Evolutionary conservation across 208 protist genomes (phyloP).

Genomic region (Wallacemonas sp.): DNA sequence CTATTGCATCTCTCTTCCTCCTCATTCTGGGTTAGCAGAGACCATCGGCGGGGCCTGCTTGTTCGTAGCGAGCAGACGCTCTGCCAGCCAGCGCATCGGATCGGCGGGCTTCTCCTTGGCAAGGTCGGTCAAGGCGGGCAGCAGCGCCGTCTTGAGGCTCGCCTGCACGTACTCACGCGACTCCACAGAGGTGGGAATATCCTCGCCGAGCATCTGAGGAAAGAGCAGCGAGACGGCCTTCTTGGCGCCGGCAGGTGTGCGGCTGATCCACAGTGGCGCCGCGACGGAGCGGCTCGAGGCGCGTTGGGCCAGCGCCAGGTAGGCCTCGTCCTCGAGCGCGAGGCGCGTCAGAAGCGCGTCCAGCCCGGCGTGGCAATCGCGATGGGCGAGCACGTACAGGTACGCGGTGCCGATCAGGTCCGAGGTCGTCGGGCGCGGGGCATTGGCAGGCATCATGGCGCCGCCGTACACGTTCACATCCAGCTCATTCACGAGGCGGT

Average conservation of each 20-base stretch:
- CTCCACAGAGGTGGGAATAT: slow-evolving; percentile 55
- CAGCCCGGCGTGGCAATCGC: slow-evolving; percentile 65
- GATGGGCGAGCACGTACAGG: slow-evolving; percentile 74
- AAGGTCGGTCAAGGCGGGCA: slow-evolving; percentile 84
- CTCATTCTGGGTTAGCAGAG: slow-evolving; percentile 4
- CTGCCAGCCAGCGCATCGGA: slow-evolving; percentile 87
- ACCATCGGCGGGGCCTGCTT: slow-evolving; percentile 74
- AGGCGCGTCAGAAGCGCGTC: slow-evolving; percentile 45
- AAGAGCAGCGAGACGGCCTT: slow-evolving; percentile 72
- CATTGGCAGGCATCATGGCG: slow-evolving; percentile 9
- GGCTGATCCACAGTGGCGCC: slow-evolving; percentile 31
- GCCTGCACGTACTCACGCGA: slow-evolving; percentile 85
- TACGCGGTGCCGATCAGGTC: slow-evolving; percentile 70
- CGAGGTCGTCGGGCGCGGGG: slow-evolving; percentile 26
- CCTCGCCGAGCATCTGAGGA: slow-evolving; percentile 75
- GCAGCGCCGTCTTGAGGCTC: slow-evolving; percentile 77
- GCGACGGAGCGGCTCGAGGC: background rate
- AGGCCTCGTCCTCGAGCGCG: slow-evolving; percentile 46
- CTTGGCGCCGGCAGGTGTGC: slow-evolving; percentile 37
- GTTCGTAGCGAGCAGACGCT: slow-evolving; percentile 85
- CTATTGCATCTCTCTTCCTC: background rate
- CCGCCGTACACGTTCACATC: background rate
- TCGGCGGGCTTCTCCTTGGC: slow-evolving; percentile 81
- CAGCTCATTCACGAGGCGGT: slow-evolving; percentile 38
- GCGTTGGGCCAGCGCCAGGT: slow-evolving; percentile 21